These are phyloP conservation scores for Monosporascus sp. DNA, from an alignment of 2,329 filamentous ascomycete species.

Conservation along the genomic window DNA sequence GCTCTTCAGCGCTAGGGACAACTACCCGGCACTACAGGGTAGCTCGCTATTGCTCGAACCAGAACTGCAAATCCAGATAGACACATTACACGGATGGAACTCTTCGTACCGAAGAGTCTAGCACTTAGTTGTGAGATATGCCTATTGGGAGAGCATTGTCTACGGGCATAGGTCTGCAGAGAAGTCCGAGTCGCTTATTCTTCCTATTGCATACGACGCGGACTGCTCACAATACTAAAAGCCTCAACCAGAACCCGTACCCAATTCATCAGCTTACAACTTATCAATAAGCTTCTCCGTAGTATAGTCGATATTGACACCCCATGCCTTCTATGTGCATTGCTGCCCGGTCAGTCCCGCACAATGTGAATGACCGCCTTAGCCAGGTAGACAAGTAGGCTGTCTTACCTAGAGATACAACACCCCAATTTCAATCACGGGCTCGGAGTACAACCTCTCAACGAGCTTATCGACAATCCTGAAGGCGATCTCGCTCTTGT, in stretches of 20 bases:
- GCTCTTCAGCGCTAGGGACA: no score
- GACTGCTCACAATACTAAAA: no score
- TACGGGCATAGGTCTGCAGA: no score
- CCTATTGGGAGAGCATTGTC: no score
- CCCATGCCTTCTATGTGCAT: slow-evolving; percentile 19
- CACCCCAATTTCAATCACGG: slow-evolving; percentile 42
- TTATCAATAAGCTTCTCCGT: slow-evolving; percentile 20
- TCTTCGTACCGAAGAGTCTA: no score
- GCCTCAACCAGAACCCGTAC: no score
- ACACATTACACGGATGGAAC: no score
- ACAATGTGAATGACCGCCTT: not conserved
- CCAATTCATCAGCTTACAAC: slow-evolving; percentile 12
- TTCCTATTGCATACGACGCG: not conserved
- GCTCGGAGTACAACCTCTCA: slow-evolving; percentile 40
- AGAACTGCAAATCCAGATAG: no score
- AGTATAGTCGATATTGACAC: slow-evolving; percentile 14
- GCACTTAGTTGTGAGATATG: no score
- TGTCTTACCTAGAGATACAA: slow-evolving; percentile 44
- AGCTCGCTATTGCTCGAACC: no score
- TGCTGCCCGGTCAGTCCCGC: slow-evolving; percentile 2
- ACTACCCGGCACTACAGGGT: no score
- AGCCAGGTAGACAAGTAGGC: not conserved
- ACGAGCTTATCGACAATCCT: slow-evolving; percentile 42
- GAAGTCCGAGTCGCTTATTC: no score
- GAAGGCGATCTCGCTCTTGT: slow-evolving; percentile 37